Evolutionary conservation across 495 filamentous ascomycete genomes (phyloP), one percentile per base, ranked within the genome.

Genomic region (Tetracladium marchalianum): DNA sequence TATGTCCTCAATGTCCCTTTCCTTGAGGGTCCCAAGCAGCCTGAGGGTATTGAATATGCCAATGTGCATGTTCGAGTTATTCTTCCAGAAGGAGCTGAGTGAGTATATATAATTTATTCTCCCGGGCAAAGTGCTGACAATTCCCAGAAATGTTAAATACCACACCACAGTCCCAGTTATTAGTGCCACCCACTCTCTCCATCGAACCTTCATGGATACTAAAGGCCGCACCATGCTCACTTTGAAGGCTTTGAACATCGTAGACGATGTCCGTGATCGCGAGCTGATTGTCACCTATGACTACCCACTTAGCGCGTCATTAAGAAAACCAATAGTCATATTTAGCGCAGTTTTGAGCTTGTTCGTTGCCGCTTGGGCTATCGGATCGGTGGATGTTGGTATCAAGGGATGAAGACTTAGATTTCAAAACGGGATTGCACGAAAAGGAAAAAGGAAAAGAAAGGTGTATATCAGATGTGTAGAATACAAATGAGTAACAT

Each of bases 1-100:
- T 90, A 85, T 55, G 76, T 95, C n/a, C 73, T 98, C 31, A 92
- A 86, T 61, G 85, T 95, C 16, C 93, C 92, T n/a, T 93, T 98
- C 65, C 66, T 98, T 12, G 90, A 97, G 64, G 92, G 92, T 0
- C 89, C 88, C 24, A 90, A 83, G 66, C 77, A 82, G 61, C 46
- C 70, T 1, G 92, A 98, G 63, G 87, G 89, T 22, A 65, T 93
- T 35, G 82, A 84, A 62, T 97, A 95, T 55, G 85, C 85, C 60
- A 73, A 84, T 50, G 76, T 94, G 15, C 70, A 85, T 44, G 65
- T 97, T 35, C 80, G 85, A 15, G 74, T 98, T 33, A 73, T 97
- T 45, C 67, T 98, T 15, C 92, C 92, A 31, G 92, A 98, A 64
- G 92, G 92, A 17, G 85, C 92, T 11, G 81, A 76, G 78, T 92